phyloP scores from a whole-genome alignment of 768 basidiomycete species.

The Suillus variegatus region DNA sequence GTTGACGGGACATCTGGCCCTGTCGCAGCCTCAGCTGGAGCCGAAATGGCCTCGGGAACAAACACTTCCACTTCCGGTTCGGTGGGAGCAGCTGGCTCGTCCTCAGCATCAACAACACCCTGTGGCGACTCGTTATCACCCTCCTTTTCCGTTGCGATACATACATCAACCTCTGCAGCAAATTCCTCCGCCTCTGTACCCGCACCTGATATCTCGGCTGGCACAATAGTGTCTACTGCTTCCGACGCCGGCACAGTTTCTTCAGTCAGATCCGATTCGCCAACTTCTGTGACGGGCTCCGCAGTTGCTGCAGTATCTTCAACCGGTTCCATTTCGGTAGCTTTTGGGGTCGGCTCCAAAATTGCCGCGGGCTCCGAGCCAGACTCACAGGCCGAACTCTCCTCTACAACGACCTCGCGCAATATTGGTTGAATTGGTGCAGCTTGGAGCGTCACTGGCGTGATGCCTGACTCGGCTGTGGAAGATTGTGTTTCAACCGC shows the following conservation, averaged over 20 bases:
- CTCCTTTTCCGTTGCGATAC: neutral
- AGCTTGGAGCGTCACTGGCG: neutral
- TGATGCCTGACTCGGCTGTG: neutral
- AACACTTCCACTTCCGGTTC: neutral
- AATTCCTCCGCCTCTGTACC: neutral
- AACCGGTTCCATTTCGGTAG: neutral
- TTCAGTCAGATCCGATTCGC: conserved; percentile 1
- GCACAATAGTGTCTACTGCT: neutral
- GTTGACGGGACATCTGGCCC: neutral
- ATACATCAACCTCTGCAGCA: neutral
- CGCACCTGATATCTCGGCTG: neutral
- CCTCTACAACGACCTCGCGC: neutral
- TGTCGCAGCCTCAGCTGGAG: neutral
- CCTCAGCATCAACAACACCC: neutral
- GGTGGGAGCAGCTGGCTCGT: neutral
- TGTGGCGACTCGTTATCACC: neutral
- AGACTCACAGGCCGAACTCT: neutral
- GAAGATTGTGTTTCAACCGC: neutral
- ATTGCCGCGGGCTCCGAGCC: neutral
- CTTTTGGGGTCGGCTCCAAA: neutral
- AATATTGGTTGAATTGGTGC: neutral
- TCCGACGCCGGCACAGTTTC: neutral
- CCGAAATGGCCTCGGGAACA: neutral
- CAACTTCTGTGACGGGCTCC: neutral
- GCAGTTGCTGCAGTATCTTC: neutral